These are phyloP conservation scores for Aspergillus cavernicola DNA, from an alignment of 495 filamentous ascomycete species.

Conservation along the genomic window DNA sequence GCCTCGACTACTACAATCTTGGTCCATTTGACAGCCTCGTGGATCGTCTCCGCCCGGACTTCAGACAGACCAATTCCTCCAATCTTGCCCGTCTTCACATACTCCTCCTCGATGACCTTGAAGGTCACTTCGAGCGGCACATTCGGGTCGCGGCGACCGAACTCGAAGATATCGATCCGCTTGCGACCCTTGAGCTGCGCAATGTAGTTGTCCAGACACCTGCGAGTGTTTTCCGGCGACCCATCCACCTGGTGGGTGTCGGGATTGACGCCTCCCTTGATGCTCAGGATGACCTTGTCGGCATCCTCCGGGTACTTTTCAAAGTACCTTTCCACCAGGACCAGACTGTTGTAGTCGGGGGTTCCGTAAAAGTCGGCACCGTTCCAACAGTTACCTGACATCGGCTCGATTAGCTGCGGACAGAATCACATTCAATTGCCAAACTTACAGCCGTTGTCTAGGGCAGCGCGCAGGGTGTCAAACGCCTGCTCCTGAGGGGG, in stretches of 20 bases:
- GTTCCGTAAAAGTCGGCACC: conserved; percentile 23
- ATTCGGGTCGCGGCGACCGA: conserved; percentile 59
- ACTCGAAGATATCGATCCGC: conserved; percentile 69
- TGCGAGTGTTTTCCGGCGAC: not conserved
- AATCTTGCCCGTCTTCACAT: conserved; percentile 47
- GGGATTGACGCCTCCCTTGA: conserved; percentile 55
- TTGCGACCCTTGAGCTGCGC: conserved; percentile 59
- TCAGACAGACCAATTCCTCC: conserved; percentile 60
- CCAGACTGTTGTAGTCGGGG: conserved; percentile 45
- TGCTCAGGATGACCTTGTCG: conserved; percentile 57
- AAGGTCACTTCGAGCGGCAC: conserved; percentile 51
- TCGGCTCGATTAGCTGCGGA: not conserved
- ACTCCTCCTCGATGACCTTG: conserved; percentile 27
- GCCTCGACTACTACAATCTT: conserved; percentile 62
- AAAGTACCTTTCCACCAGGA: conserved; percentile 62
- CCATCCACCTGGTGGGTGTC: not conserved
- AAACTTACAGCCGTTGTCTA: not conserved
- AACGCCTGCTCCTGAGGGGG: not conserved
- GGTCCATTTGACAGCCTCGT: conserved; percentile 53
- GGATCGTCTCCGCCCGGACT: conserved; percentile 58
- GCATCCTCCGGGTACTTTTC: conserved; percentile 63
- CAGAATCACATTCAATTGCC: no score
- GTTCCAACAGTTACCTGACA: not conserved
- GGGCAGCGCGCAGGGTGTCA: not conserved
- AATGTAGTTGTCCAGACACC: conserved; percentile 50